phyloP scores from a whole-genome alignment of 2,329 filamentous ascomycete genomes.

The Lachnellula hyalina region DNA sequence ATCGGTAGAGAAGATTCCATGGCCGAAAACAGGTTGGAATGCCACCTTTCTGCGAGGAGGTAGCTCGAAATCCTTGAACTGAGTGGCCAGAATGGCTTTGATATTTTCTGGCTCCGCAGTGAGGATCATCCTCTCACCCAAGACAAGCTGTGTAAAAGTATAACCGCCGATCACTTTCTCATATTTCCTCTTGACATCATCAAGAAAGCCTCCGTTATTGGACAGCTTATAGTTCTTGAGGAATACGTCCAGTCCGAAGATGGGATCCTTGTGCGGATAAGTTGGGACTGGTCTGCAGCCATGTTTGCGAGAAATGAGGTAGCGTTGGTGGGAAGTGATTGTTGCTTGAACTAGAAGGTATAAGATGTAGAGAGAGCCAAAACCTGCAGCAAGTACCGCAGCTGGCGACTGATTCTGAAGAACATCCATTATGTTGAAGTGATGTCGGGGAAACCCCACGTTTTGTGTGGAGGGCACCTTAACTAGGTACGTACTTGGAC shows the following conservation, averaged over 20 bases:
- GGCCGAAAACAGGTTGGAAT: slow-evolving; percentile 45
- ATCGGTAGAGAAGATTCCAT: slow-evolving; percentile 52
- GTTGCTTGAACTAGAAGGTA: slow-evolving; percentile 6
- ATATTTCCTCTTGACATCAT: slow-evolving; percentile 33
- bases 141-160: slow-evolving; percentile 10
- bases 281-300: slow-evolving; percentile 42
- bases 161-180: slow-evolving; percentile 11
- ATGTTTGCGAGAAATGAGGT: slow-evolving; percentile 24
- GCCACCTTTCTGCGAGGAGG: slow-evolving; percentile 38
- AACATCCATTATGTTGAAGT: not conserved
- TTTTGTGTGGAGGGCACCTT: no score
- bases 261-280: slow-evolving; percentile 47
- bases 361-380: slow-evolving; percentile 9
- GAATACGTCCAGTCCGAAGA: slow-evolving; percentile 49
- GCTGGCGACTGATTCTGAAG: slow-evolving; percentile 1
- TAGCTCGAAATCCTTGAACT: slow-evolving; percentile 51
- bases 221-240: slow-evolving; percentile 34
- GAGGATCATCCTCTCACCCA: slow-evolving; percentile 35
- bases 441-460: no score
- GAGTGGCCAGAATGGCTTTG: slow-evolving; percentile 49
- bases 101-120: slow-evolving; percentile 53
- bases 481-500: no score
- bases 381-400: not conserved
- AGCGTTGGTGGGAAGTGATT: slow-evolving; percentile 1
- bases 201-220: slow-evolving; percentile 34